phyloP scores from a whole-genome alignment of 225 moss, liverwort and hornwort genomes.

The Climacium dendroides region DNA sequence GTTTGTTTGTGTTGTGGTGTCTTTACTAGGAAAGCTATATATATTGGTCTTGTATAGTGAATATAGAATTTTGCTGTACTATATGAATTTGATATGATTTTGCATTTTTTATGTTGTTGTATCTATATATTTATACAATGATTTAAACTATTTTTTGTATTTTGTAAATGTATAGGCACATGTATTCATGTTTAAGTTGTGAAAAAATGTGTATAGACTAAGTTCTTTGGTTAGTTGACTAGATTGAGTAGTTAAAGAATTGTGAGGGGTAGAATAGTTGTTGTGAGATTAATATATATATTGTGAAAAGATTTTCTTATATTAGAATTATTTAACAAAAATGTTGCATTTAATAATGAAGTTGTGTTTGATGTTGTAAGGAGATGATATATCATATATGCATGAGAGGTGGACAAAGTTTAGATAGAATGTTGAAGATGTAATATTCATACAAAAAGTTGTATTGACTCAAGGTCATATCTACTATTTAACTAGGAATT shows the following conservation, averaged over 20 bases:
- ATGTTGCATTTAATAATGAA: neutral
- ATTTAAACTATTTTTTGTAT: neutral
- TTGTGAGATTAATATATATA: neutral
- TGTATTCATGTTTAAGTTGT: too few relatives aligned
- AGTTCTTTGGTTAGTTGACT: neutral
- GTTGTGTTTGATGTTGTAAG: neutral
- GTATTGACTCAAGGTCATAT: too few relatives aligned
- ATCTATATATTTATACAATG: neutral
- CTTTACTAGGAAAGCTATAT: neutral
- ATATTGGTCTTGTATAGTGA: neutral
- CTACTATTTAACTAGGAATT: neutral
- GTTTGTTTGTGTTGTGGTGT: neutral
- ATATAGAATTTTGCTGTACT: neutral
- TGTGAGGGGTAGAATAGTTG: neutral
- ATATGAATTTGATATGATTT: neutral
- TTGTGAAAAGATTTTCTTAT: fast-evolving
- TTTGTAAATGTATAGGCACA: too few relatives aligned
- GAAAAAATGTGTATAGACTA: neutral
- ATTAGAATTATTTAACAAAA: neutral
- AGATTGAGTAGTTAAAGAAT: too few relatives aligned
- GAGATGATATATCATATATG: neutral
- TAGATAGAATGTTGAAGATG: neutral
- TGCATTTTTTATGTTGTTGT: neutral
- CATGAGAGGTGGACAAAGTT: neutral
- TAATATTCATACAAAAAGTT: neutral